phyloP scores from a whole-genome alignment of 2,329 filamentous ascomycete species.

The Setomelanomma holmii region DNA sequence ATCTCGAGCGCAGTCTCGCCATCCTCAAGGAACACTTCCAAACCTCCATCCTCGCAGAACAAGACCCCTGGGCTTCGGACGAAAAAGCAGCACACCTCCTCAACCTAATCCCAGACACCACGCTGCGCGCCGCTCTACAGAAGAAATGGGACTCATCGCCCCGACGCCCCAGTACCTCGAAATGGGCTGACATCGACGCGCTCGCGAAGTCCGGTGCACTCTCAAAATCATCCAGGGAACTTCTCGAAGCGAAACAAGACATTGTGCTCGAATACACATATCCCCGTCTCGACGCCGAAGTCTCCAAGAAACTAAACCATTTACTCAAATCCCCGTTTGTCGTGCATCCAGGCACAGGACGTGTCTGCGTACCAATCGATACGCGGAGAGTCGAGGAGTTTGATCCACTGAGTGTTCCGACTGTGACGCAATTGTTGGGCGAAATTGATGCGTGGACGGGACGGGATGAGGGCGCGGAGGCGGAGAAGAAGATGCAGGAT shows the following conservation, averaged over 20 bases:
- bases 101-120: constrained; percentile 81
- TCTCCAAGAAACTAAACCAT: constrained; percentile 97
- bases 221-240: constrained; percentile 73
- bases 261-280: constrained; percentile 98
- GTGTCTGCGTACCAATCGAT: constrained; percentile 96
- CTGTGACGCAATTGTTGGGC: constrained; percentile 77
- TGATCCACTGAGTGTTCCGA: constrained; percentile 87
- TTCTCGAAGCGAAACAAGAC: constrained; percentile 92
- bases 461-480: constrained; percentile 56
- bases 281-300: constrained; percentile 93
- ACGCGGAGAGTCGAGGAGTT: constrained; percentile 76
- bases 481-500: constrained; percentile 68
- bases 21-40: constrained; percentile 86
- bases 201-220: constrained; percentile 79
- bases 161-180: constrained; percentile 75
- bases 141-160: constrained; percentile 92
- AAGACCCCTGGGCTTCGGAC: constrained; percentile 79
- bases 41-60: constrained; percentile 77
- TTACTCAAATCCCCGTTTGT: constrained; percentile 97
- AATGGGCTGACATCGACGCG: constrained; percentile 94
- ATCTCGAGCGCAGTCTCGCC: constrained; percentile 84
- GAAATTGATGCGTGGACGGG: constrained; percentile 86
- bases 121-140: constrained; percentile 77
- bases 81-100: constrained; percentile 80
- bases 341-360: constrained; percentile 90